These are phyloP conservation scores for Skeletonema menzelii DNA, from an alignment of 108 stramenopile genomes.

Conservation along the genomic window DNA sequence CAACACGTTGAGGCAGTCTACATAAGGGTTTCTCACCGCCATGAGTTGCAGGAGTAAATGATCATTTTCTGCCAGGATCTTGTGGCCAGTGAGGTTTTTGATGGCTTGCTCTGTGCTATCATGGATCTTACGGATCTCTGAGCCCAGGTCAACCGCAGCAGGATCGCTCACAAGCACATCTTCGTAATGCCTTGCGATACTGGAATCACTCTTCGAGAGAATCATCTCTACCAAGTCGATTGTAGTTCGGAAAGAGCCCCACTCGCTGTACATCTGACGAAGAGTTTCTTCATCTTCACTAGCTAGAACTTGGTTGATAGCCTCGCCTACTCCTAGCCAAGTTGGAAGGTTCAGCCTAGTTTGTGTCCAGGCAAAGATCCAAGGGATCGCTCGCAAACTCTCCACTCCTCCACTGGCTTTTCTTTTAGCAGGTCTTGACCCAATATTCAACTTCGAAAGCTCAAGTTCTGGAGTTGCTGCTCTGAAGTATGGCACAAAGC, in stretches of 20 bases:
- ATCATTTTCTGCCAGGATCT: constrained; percentile 73
- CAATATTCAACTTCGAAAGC: constrained; percentile 91
- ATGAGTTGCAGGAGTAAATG: constrained; percentile 74
- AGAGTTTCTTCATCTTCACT: constrained; percentile 63
- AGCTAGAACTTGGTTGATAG: constrained; percentile 59
- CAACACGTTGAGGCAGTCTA: constrained; percentile 94
- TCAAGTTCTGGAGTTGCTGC: constrained; percentile 96
- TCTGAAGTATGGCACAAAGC: constrained; percentile 97
- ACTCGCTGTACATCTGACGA: constrained; percentile 87
- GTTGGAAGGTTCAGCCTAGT: constrained; percentile 93
- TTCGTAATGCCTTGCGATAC: constrained; percentile 93
- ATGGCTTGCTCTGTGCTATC: constrained; percentile 73
- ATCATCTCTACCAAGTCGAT: constrained; percentile 97
- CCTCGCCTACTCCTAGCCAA: constrained; percentile 96
- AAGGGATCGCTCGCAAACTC: constrained; percentile 81
- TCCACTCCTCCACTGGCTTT: constrained; percentile 96
- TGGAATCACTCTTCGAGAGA: constrained; percentile 89
- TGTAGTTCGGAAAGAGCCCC: constrained; percentile 90
- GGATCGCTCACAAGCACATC: constrained; percentile 73
- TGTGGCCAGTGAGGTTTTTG: constrained; percentile 77
- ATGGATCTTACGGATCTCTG: constrained; percentile 74
- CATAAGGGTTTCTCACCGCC: constrained; percentile 91
- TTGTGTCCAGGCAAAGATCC: constrained; percentile 99
- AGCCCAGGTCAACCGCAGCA: constrained; percentile 73
- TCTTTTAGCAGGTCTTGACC: constrained; percentile 96